Evolutionary conservation across 164 flowering plant species (phyloP), one percentile per base, ranked within the genome.

Genomic region (Litsea cubeba): DNA sequence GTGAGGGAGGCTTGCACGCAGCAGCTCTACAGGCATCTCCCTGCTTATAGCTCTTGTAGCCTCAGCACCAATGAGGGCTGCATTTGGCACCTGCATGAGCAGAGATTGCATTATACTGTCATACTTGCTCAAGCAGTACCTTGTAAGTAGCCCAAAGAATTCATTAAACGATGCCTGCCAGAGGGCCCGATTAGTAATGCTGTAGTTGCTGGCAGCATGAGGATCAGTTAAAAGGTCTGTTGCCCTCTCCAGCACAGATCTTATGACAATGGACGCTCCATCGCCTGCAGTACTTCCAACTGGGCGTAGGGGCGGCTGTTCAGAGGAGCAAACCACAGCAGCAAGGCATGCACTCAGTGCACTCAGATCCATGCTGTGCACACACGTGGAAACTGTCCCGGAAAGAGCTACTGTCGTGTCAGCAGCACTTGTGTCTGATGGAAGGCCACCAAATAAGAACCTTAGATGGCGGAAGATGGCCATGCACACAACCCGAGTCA

Each of bases 151-250:
- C 40, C 81, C 82, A 78, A 95, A 95, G 78, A 95, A 93, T 8
- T 91, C 92, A 86, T 93, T 88, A 77, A 95, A 95, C 2, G 98
- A 90, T 51, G 97, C 97, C 82, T 91, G 92, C 99, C 99, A 95
- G 12, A 90, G 88, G 2, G 86, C 76, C 18, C 88, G 83, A 68
- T 87, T 87, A 14, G 88, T 70, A 78, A 80, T 73, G 72, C 78
- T 87, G 80, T 81, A 90, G 75, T 72, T 86, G 6, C 80, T 79
- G 73, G 86, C 81, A 18, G 83, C 88, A 76, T 81, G 88, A 24
- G 89, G 88, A 78, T 86, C 89, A 6, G 84, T 88, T 51, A 95
- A 73, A 60, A 95, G 83, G 66, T 88, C 88, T 20, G 95, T 90
- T 18, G 97, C 97, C 83, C 93, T 88, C 54, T 92, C 98, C 25